These are phyloP conservation scores for Blastobotrys apis DNA, from an alignment of 1,139 yeast species.

Conservation along the genomic window DNA sequence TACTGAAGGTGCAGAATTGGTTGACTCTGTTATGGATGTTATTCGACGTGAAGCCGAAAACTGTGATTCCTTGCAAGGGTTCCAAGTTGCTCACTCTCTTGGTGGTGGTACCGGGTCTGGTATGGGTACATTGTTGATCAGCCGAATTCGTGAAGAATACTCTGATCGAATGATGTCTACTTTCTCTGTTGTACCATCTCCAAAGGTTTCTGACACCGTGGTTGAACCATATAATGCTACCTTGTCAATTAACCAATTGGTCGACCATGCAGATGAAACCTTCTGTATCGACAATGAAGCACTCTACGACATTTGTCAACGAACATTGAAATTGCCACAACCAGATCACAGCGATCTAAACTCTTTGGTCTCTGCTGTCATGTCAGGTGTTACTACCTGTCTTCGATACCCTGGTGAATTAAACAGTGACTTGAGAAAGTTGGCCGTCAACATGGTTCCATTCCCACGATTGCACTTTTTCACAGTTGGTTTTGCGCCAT, in stretches of 20 bases:
- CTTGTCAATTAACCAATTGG: constrained; percentile 85
- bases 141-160: constrained; percentile 80
- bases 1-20: constrained; percentile 93
- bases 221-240: constrained; percentile 94
- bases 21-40: constrained; percentile 82
- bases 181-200: constrained; percentile 87
- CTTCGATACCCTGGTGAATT: constrained; percentile 92
- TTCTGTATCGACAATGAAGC: constrained; percentile 96
- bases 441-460: constrained; percentile 90
- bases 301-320: constrained; percentile 80
- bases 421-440: constrained; percentile 84
- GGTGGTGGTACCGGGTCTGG: constrained; percentile 99
- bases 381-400: constrained; percentile 88
- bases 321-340: constrained; percentile 71
- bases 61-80: constrained; percentile 88
- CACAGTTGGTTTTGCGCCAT: constrained; percentile 92
- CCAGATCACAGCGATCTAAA: constrained; percentile 78
- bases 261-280: constrained; percentile 86
- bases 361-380: constrained; percentile 77
- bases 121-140: constrained; percentile 81
- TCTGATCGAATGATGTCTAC: constrained; percentile 97
- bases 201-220: constrained; percentile 86
- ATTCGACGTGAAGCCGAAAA: constrained; percentile 92
- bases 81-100: constrained; percentile 87
- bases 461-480: constrained; percentile 93